Evolutionary conservation across 129 eudicot genomes (phyloP).

Genomic region (Flaveria brownii): DNA sequence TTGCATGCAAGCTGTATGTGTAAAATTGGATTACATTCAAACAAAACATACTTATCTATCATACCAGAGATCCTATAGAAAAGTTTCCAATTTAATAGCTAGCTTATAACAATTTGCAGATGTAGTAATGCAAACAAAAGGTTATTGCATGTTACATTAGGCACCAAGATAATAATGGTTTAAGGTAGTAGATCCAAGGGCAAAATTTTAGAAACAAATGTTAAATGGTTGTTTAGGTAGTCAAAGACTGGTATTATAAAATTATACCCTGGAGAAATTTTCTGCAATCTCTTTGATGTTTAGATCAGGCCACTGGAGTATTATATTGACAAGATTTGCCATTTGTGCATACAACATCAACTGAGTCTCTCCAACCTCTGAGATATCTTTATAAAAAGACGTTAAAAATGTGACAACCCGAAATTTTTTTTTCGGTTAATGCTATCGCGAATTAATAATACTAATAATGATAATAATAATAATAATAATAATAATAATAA

Average conservation of each 20-base stretch:
- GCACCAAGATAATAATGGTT: background rate
- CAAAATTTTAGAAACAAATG: background rate
- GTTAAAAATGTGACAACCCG: too few species aligned
- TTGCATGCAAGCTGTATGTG: slow-evolving; percentile 85
- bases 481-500: too few species aligned
- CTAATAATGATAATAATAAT: too few species aligned
- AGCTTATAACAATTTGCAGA: background rate
- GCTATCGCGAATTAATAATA: too few species aligned
- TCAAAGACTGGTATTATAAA: slow-evolving; percentile 11
- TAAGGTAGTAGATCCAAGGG: slow-evolving; percentile 5
- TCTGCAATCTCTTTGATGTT: slow-evolving; percentile 81
- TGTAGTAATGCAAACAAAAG: background rate
- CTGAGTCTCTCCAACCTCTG: slow-evolving; percentile 72
- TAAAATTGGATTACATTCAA: slow-evolving; percentile 21
- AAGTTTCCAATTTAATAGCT: background rate
- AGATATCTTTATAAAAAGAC: slow-evolving; percentile 50
- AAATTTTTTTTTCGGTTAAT: too few species aligned
- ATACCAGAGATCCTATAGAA: background rate
- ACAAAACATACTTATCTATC: background rate
- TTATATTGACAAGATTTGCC: slow-evolving; percentile 86
- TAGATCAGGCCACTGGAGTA: slow-evolving; percentile 77
- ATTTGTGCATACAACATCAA: slow-evolving; percentile 88
- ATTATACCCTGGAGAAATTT: slow-evolving; percentile 79
- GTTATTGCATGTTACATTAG: background rate
- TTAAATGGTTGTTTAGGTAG: slow-evolving; percentile 10